A percentile compares a stretch with the other conserved stretches of the same genome.
These are phyloP conservation scores for Epichloe hybrida DNA, from an alignment of 2,329 filamentous ascomycete species.

Conservation along the genomic window DNA sequence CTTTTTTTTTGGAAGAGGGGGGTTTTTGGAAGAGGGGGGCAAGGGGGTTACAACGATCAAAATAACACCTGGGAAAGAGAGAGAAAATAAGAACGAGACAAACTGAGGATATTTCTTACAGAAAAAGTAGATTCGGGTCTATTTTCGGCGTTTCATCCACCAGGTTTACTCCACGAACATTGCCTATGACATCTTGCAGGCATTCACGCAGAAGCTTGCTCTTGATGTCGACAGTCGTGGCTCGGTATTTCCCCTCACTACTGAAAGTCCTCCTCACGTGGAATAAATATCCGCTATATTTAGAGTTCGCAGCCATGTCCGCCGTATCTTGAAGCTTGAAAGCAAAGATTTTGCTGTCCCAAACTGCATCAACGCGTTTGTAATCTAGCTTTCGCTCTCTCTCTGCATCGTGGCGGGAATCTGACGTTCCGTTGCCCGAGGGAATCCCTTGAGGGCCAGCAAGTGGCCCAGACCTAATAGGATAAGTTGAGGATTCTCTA, in stretches of 20 bases:
- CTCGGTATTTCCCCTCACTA: constrained; percentile 62
- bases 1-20: too few species aligned
- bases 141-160: constrained; percentile 67
- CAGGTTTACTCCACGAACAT: constrained; percentile 47
- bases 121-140: constrained; percentile 57
- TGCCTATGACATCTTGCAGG: constrained; percentile 25
- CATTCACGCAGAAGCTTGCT: constrained; percentile 64
- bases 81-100: neutral
- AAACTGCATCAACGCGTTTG: constrained; percentile 41
- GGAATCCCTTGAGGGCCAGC: neutral
- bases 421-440: neutral
- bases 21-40: too few species aligned
- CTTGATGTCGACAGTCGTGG: constrained; percentile 70
- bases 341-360: constrained; percentile 35
- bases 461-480: neutral
- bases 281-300: constrained; percentile 71
- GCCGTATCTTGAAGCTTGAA: constrained; percentile 43
- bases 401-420: neutral
- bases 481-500: neutral
- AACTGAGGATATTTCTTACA: constrained; percentile 27
- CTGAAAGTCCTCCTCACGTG: constrained; percentile 73
- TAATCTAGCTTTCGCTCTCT: constrained; percentile 22
- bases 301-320: constrained; percentile 27
- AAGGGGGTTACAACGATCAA: neutral
- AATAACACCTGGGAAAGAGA: neutral